Evolutionary conservation across 495 filamentous ascomycete genomes (phyloP), one percentile per base, ranked within the genome.

Genomic region (Penicillium tannophilum): DNA sequence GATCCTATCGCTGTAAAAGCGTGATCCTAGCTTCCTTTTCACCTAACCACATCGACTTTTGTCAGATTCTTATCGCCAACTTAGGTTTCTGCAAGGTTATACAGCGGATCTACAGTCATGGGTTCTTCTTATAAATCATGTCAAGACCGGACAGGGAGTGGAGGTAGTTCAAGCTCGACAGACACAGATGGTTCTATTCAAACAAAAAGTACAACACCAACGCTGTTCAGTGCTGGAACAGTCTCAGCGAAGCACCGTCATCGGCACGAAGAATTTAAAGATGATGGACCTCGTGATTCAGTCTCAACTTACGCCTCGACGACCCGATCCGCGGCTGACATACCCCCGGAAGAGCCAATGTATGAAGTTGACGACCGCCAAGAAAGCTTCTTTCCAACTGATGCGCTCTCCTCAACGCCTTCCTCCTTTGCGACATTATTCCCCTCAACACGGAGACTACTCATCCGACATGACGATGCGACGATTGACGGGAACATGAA

Each of bases 401-500:
- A 86, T 58, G 85, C 87, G 12, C 77, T 90, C 16, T 80, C 90
- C 5, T 90, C 93, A 7, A 94, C 86, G 26, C 89, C 94, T 12
- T 78, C 86, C 17, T 89, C 92, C 53, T 98, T 98, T 69, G 89
- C 90, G 39, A 82, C 86, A 58, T 83, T 93, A 62, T 98, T 97
- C 71, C 93, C 94, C 11, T 93, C 93, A 10, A 79, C 87, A 31
- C 84, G 90, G 63, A 83, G 88, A 47, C 75, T 98, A 30, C 83
- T 82, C 42, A 94, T 98, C 65, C 86, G 89, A 44, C 94, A 98
- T 65, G 94, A 98, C 66, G 92, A 97, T 73, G 82, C 90, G 36
- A 96, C 94, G 4, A 70, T 88, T 17, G 94, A 98, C 72, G 93
- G 94, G 19, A 97, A 98, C 79, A 96, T 97, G 94, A 97, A 97